Evolutionary conservation across 352 stramenopile species (phyloP).

Genomic region (Globisporangium barbulae): DNA sequence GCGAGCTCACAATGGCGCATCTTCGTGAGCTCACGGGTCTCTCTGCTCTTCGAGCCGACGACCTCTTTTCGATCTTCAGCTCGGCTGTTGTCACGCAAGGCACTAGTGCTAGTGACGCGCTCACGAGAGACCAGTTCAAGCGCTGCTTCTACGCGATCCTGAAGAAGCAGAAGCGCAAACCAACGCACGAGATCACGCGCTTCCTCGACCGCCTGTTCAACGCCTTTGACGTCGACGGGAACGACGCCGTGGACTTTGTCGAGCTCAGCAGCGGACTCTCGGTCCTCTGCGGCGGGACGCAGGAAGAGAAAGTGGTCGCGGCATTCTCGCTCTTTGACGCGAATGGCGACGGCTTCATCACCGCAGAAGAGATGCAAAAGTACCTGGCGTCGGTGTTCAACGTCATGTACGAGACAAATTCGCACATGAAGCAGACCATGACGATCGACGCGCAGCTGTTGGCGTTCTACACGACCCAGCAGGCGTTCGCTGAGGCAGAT

Average conservation of each 20-base stretch:
- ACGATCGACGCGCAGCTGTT: conserved; percentile 52
- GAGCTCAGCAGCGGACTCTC: conserved; percentile 78
- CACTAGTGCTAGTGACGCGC: conserved; percentile 9
- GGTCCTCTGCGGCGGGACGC: conserved; percentile 63
- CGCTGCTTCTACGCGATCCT: conserved; percentile 63
- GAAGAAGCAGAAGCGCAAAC: conserved; percentile 49
- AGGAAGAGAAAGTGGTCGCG: conserved; percentile 73
- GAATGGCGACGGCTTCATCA: conserved; percentile 84
- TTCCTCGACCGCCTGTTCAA: conserved; percentile 79
- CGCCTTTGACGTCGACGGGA: conserved; percentile 68
- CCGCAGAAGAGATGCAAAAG: conserved; percentile 70
- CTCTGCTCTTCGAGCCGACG: conserved; percentile 39
- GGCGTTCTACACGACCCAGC: conserved; percentile 63
- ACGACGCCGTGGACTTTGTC: conserved; percentile 69
- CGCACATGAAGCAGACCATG: conserved; percentile 32
- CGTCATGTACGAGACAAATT: conserved; percentile 54
- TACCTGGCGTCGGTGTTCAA: conserved; percentile 76
- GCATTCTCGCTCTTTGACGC: conserved; percentile 86
- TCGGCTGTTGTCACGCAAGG: conserved; percentile 18
- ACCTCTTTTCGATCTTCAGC: conserved; percentile 63
- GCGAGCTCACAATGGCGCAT: conserved; percentile 24
- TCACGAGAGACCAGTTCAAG: conserved; percentile 71
- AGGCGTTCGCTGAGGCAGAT: conserved; percentile 88
- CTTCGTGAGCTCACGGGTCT: conserved; percentile 60
- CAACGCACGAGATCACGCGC: conserved; percentile 39